phyloP scores from a whole-genome alignment of 2,329 filamentous ascomycete genomes.

The Dactylellina leptospora region DNA sequence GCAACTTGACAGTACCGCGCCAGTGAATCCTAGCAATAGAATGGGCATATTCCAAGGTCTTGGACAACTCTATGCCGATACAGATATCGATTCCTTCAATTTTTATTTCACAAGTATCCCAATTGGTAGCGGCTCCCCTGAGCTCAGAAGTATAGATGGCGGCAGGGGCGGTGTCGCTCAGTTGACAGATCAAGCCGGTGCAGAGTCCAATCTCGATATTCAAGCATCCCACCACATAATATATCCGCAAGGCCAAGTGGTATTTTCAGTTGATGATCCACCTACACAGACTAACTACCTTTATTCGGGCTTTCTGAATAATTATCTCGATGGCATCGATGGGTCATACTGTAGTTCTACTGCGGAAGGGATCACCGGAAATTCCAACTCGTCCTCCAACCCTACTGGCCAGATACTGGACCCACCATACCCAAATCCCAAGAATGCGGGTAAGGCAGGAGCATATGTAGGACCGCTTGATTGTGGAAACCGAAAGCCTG shows the following conservation, averaged over 20 bases:
- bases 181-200: conserved; percentile 57
- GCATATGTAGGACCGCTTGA: conserved; percentile 60
- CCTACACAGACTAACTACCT: conserved; percentile 52
- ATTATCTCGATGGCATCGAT: conserved; percentile 66
- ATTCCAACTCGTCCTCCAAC: conserved; percentile 59
- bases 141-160: conserved; percentile 60
- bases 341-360: conserved; percentile 66
- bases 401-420: conserved; percentile 62
- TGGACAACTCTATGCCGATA: conserved; percentile 61
- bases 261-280: conserved; percentile 64
- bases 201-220: conserved; percentile 65
- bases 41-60: conserved; percentile 63
- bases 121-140: conserved; percentile 60
- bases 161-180: conserved; percentile 58
- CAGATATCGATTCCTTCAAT: conserved; percentile 61
- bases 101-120: conserved; percentile 59
- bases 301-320: conserved; percentile 61
- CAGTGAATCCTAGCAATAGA: conserved; percentile 59
- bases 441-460: conserved; percentile 65
- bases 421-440: conserved; percentile 65
- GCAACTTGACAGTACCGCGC: conserved; percentile 56
- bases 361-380: conserved; percentile 65
- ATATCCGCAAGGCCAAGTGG: conserved; percentile 64
- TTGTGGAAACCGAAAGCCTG: conserved; percentile 66
- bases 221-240: conserved; percentile 64